A percentile compares a stretch with the other conserved stretches of the same genome.
These are phyloP conservation scores for Huntiella decipiens DNA, from an alignment of 2,329 filamentous ascomycete species.

Conservation along the genomic window DNA sequence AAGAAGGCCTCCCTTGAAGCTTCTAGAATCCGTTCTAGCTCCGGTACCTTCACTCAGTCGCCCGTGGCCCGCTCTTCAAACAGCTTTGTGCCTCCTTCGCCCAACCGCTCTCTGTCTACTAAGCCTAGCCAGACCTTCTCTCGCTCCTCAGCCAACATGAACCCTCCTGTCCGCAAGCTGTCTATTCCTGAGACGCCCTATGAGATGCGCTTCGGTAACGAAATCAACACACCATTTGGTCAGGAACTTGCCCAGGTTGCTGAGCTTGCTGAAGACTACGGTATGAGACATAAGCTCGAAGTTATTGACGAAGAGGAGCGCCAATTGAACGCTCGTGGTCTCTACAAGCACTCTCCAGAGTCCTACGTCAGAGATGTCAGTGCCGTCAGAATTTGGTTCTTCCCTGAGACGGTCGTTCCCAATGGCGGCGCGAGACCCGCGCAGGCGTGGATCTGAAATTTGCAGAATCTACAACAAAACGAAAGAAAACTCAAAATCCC, in stretches of 20 bases:
- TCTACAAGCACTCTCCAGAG: constrained; percentile 55
- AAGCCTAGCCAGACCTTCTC: constrained; percentile 12
- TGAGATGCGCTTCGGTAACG: constrained; percentile 14
- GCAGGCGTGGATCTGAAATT: constrained; percentile 30
- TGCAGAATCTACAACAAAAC: not conserved
- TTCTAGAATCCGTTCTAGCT: constrained; percentile 44
- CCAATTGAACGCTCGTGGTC: constrained; percentile 47
- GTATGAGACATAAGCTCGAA: constrained; percentile 37
- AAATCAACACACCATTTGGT: constrained; percentile 54
- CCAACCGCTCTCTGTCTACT: constrained; percentile 19
- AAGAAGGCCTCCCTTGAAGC: constrained; percentile 65
- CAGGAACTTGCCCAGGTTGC: constrained; percentile 81
- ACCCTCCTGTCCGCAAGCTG: constrained; percentile 14
- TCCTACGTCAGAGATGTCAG: constrained; percentile 75
- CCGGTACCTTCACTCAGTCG: constrained; percentile 31
- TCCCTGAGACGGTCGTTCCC: constrained; percentile 21
- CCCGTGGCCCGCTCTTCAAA: constrained; percentile 20
- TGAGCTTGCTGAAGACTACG: constrained; percentile 80
- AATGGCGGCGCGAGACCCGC: constrained; percentile 13
- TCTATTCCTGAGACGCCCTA: constrained; percentile 17
- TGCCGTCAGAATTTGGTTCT: constrained; percentile 43
- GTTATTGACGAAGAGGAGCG: constrained; percentile 55
- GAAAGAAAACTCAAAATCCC: not conserved
- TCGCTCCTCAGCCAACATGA: constrained; percentile 14
- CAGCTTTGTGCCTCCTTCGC: constrained; percentile 37